These are phyloP conservation scores for Lentinula sp. DNA, from an alignment of 768 basidiomycete species.

Conservation along the genomic window DNA sequence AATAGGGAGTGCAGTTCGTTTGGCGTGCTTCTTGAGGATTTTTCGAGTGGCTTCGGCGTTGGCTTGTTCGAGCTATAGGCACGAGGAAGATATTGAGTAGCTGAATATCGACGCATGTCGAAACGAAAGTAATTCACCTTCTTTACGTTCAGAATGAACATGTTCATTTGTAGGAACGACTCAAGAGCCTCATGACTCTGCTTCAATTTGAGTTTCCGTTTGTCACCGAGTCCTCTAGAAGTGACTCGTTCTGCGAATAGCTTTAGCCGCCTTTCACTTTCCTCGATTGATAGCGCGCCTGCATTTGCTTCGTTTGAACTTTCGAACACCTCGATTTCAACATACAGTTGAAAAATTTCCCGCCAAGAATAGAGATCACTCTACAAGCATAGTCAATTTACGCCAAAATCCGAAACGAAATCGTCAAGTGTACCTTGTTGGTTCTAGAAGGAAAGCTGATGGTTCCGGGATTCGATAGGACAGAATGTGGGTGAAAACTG, in stretches of 20 bases:
- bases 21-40: slow-evolving; percentile 91
- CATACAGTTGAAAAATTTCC: slow-evolving; percentile 83
- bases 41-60: slow-evolving; percentile 89
- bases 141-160: slow-evolving; percentile 75
- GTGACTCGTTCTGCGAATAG: slow-evolving; percentile 57
- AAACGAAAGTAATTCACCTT: slow-evolving; percentile 37
- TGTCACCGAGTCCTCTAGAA: slow-evolving; percentile 48
- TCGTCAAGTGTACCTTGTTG: slow-evolving; percentile 9
- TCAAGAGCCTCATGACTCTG: slow-evolving; percentile 57
- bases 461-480: slow-evolving; percentile 31
- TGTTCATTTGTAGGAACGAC: slow-evolving; percentile 69
- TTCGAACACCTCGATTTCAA: slow-evolving; percentile 85
- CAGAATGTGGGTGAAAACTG: slow-evolving; percentile 40
- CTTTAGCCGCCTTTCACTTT: slow-evolving; percentile 60
- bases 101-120: too few species aligned
- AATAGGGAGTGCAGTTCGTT: slow-evolving; percentile 78
- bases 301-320: slow-evolving; percentile 53
- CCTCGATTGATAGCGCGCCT: slow-evolving; percentile 66
- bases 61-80: slow-evolving; percentile 64
- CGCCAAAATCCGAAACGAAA: not conserved
- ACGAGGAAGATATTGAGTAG: not conserved
- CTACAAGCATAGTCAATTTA: slow-evolving; percentile 16
- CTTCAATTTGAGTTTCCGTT: slow-evolving; percentile 48
- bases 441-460: slow-evolving; percentile 19
- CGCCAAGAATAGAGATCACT: slow-evolving; percentile 85